A percentile compares a stretch with the other conserved stretches of the same genome.
These are phyloP conservation scores for Warburgia ugandensis DNA, from an alignment of 164 flowering plant genomes.

Conservation along the genomic window DNA sequence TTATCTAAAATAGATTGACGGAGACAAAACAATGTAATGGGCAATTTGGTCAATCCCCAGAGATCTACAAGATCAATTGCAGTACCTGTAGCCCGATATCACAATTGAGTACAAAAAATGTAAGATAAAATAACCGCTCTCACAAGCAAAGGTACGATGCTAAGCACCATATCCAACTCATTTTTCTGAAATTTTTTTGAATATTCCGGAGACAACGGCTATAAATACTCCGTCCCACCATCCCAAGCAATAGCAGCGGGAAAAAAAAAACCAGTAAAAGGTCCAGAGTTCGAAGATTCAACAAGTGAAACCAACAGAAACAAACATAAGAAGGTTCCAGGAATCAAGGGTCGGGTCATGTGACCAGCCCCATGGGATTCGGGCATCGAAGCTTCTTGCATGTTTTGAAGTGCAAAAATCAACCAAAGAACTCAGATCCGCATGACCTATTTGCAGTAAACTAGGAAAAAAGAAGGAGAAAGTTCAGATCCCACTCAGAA, in stretches of 20 bases:
- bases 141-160: conserved; percentile 6
- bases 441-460: conserved; percentile 7
- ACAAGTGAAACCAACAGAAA: conserved; percentile 11
- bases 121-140: conserved; percentile 3
- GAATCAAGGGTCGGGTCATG: conserved; percentile 64
- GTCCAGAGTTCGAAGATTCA: conserved; percentile 34
- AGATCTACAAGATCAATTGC: not conserved
- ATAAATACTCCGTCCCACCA: conserved; percentile 36
- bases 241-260: conserved; percentile 9
- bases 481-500: not conserved
- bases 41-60: not conserved
- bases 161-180: conserved; percentile 1
- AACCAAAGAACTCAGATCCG: no score
- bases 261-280: conserved; percentile 2
- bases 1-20: no score
- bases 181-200: conserved; percentile 11
- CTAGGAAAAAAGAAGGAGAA: conserved; percentile 8
- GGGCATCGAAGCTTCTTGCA: conserved; percentile 21
- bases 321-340: conserved; percentile 55
- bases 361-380: conserved; percentile 33
- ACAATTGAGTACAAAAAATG: not conserved
- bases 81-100: not conserved
- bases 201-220: conserved; percentile 53
- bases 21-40: conserved; percentile 1
- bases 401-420: not conserved